Evolutionary conservation across 257 asterid genomes (phyloP), one percentile per base, ranked within the genome.

Genomic region (Lavandula angustifolia): DNA sequence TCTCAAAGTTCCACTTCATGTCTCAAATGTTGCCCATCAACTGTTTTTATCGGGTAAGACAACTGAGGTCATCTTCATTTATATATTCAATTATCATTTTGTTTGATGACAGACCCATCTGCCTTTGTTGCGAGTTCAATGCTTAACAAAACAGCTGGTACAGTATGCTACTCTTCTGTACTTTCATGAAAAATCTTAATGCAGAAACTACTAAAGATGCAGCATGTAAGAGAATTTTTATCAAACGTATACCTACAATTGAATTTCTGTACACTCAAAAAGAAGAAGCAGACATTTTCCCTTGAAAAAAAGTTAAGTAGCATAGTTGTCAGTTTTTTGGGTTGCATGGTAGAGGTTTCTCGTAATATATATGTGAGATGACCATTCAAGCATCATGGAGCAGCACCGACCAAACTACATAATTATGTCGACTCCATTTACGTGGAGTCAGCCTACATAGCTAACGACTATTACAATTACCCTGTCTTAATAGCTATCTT

Each of bases 21-120:
- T 89, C 71, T 80, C 97, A 67, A 89, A 84, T 82, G 76, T 79
- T 75, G 99, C 99, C 29, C 95, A 81, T 73, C 99, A 92, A 74
- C 78, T 89, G 59, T 92, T 89, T 80, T 72, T 92, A 79, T 74
- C 99, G 75, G 99, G 99, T 92, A 63, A 33, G 72, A 46, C 35
- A 48, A 63, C 37, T 32, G 41, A 41, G 60, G 63, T 58, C 68
- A 7, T 53, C 38, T 59, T 64, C 11, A 37, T 59, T 29, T 41
- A 42, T 16, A n/a, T n/a, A n/a, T n/a, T n/a, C n/a, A n/a, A n/a
- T n/a, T n/a, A n/a, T n/a, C n/a, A n/a, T n/a, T n/a, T n/a, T n/a
- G n/a, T n/a, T n/a, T n/a, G n/a, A n/a, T n/a, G n/a, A n/a, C n/a
- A n/a, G n/a, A n/a, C n/a, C n/a, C n/a, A n/a, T n/a, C n/a, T n/a